These are phyloP conservation scores for Kodamaea hsintzibuensis DNA, from an alignment of 805 yeast species.

Conservation along the genomic window DNA sequence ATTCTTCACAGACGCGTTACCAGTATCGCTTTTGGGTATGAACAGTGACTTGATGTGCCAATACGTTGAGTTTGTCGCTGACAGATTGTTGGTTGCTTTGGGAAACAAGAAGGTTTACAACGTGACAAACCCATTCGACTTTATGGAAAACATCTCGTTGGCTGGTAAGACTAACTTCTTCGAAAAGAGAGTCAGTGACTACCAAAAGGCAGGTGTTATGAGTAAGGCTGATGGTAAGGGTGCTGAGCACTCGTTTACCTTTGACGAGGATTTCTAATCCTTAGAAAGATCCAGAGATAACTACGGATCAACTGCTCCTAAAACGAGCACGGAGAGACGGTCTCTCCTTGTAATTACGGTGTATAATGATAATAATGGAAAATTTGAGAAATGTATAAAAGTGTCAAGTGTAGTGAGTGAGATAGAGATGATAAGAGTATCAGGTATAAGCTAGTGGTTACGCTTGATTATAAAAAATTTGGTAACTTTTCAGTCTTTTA, in stretches of 20 bases:
- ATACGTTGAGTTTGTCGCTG: slow-evolving; percentile 97
- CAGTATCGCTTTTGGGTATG: slow-evolving; percentile 93
- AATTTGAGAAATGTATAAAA: not conserved
- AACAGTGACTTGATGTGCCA: slow-evolving; percentile 92
- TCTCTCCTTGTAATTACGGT: not conserved
- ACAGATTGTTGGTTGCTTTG: slow-evolving; percentile 85
- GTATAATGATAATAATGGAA: not conserved
- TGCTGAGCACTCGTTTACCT: slow-evolving; percentile 61
- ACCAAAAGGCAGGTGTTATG: slow-evolving; percentile 99
- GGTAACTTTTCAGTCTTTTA: not conserved
- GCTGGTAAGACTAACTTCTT: slow-evolving; percentile 99
- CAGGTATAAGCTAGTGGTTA: too few relatives aligned
- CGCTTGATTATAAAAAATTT: too few relatives aligned
- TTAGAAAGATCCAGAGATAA: too few relatives aligned
- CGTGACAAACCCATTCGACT: slow-evolving; percentile 92
- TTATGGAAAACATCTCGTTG: slow-evolving; percentile 97
- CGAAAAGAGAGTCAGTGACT: slow-evolving; percentile 98
- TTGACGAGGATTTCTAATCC: slow-evolving; percentile 87
- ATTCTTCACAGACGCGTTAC: slow-evolving; percentile 93
- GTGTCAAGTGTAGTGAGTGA: not conserved
- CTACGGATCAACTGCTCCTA: too few relatives aligned
- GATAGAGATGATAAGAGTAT: not conserved
- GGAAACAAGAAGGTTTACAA: slow-evolving; percentile 90
- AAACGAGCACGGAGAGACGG: not conserved
- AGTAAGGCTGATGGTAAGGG: slow-evolving; percentile 59